phyloP scores from a whole-genome alignment of 2,329 filamentous ascomycete genomes.

The Fusarium austroafricanum region DNA sequence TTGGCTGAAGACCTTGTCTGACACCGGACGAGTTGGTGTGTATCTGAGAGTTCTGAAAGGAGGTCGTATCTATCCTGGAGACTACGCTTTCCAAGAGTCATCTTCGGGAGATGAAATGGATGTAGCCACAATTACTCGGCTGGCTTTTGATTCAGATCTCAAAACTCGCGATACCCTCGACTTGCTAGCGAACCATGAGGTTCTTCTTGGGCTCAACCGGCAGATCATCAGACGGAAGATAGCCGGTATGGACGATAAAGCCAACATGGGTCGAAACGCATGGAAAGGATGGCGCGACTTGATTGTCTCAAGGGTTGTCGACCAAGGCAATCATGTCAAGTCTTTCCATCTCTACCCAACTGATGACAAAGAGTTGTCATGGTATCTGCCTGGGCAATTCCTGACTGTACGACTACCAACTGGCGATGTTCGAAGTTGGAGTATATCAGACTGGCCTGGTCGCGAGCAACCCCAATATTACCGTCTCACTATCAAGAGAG shows the following conservation, averaged over 20 bases:
- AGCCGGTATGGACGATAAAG: background rate
- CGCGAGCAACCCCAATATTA: conserved; percentile 3
- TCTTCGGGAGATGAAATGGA: background rate
- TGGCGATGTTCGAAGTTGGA: conserved; percentile 13
- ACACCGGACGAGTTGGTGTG: conserved; percentile 1
- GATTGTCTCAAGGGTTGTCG: background rate
- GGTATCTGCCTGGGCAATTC: conserved; percentile 14
- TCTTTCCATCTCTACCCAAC: background rate
- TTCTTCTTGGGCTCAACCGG: background rate
- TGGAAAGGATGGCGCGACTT: conserved; percentile 12
- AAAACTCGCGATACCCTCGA: conserved; percentile 10
- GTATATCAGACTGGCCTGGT: conserved; percentile 15
- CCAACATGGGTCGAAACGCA: background rate
- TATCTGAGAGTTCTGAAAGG: background rate
- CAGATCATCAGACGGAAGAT: background rate
- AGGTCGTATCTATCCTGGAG: conserved; percentile 1
- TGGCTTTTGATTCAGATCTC: background rate
- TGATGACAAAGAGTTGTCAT: background rate
- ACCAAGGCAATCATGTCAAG: background rate
- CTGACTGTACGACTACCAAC: conserved; percentile 4
- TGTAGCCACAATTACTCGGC: background rate
- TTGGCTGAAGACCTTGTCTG: conserved; percentile 6
- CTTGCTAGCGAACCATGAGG: background rate
- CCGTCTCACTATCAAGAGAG: conserved; percentile 9
- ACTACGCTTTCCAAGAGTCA: conserved; percentile 3